Conservation (phyloP, 164 flowering plant species). For the Dillenia suffruticosa region DNA sequence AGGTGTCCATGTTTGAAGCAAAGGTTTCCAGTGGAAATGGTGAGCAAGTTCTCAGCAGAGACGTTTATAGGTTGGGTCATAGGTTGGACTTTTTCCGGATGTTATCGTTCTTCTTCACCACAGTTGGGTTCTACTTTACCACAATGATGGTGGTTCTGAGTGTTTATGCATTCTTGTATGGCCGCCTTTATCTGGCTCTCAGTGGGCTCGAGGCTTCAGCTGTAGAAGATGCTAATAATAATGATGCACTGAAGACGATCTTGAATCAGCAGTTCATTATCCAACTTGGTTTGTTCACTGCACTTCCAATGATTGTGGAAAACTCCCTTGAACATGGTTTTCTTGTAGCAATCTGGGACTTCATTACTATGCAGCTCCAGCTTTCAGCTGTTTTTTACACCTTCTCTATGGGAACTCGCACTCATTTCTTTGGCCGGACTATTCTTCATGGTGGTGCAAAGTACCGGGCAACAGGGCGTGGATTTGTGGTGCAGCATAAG, state of each 20-base stretch:
- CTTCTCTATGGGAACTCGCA: slow-evolving; percentile 70
- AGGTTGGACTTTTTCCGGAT: slow-evolving; percentile 61
- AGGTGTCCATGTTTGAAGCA: slow-evolving; percentile 70
- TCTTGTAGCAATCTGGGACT: slow-evolving; percentile 53
- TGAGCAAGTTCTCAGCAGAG: slow-evolving; percentile 20
- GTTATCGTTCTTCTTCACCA: slow-evolving; percentile 65
- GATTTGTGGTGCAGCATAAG: slow-evolving; percentile 68
- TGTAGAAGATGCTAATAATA: slow-evolving; percentile 19
- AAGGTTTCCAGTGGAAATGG: slow-evolving; percentile 76
- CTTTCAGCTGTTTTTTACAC: slow-evolving; percentile 61
- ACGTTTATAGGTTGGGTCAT: slow-evolving; percentile 67
- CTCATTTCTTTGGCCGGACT: slow-evolving; percentile 64
- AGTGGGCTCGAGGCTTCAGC: slow-evolving; percentile 53
- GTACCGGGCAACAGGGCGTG: slow-evolving; percentile 68
- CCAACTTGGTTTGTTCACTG: slow-evolving; percentile 65
- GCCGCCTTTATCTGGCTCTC: slow-evolving; percentile 61
- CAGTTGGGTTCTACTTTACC: slow-evolving; percentile 56
- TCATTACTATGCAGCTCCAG: slow-evolving; percentile 62
- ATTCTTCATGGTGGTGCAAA: slow-evolving; percentile 74
- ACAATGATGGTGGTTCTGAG: slow-evolving; percentile 58
- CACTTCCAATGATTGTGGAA: slow-evolving; percentile 64
- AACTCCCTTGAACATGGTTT: slow-evolving; percentile 61
- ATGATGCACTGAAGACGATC: slow-evolving; percentile 48
- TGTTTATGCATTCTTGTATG: slow-evolving; percentile 64
- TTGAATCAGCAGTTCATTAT: slow-evolving; percentile 63